Base-by-base conservation (phyloP, 2,329 filamentous ascomycete species). In the Alternaria dauci region DNA sequence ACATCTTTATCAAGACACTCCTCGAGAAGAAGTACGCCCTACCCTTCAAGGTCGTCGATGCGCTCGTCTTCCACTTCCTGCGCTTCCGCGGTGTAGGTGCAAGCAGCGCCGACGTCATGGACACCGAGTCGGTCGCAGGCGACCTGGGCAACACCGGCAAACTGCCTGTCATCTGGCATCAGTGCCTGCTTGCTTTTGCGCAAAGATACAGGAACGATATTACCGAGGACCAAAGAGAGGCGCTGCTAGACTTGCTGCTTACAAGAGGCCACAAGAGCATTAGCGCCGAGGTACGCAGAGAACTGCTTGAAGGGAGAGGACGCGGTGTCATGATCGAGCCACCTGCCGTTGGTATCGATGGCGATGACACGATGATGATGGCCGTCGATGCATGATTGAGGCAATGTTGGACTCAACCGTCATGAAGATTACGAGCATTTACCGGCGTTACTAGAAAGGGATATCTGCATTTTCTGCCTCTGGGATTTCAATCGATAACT, bases 21-120 rank as follows among this genome's bases (percentile, higher is more conserved):
- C 83, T 99, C 4, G 94, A 97, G 80, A 99, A 99, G 86, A 96
- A 96, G 76, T 98, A 99, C 71, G 95, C 95, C 0, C 84, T 99
- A 11, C 95, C 94, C 0, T 97, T 91, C 82, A 94, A 96, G 79
- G 94, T 97, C 55, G 89, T 99, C 51, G 95, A 99, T 71, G 90
- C 93, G 2, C 83, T 98, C 2, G 95, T 99, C 9, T 98, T 98
- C 82, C 94, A 99, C 79, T 99, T 99, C 79, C 79, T 98, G 63
- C 90, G 95, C 16, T 97, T 97, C 83, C 87, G 92, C 34, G 91
- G 87, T 54, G 85, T 87, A 26, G 89, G 91, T 63, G 86, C 88
- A 3, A 83, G 85, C 18, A 82, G 83, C 52, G 82, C 82, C 32
- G 88, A 90, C 56, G 81, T 81, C 28, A 88, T 89, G 82, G 78